phyloP scores from a whole-genome alignment of 371 early-diverging fungal genomes.

The Lichtheimia ramosa region DNA sequence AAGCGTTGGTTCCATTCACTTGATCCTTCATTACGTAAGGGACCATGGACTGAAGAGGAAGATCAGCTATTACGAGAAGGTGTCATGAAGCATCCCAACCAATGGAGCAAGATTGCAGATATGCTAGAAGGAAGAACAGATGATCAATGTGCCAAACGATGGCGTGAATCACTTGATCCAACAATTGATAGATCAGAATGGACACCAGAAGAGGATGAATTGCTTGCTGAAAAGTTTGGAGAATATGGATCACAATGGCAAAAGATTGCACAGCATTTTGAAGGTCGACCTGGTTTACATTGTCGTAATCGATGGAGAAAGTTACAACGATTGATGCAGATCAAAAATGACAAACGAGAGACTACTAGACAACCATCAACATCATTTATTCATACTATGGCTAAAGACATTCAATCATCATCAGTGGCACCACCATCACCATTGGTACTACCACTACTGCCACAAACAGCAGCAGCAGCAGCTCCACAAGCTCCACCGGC shows the following conservation, averaged over 20 bases:
- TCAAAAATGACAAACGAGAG: slow-evolving; percentile 44
- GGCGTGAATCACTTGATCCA: slow-evolving; percentile 81
- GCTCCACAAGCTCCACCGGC: too few relatives aligned
- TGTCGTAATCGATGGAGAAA: slow-evolving; percentile 86
- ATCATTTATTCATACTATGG: too few relatives aligned
- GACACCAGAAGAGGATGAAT: slow-evolving; percentile 73
- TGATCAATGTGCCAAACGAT: slow-evolving; percentile 82
- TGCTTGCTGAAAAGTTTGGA: slow-evolving; percentile 63
- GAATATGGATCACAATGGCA: slow-evolving; percentile 84
- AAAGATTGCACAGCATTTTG: slow-evolving; percentile 76
- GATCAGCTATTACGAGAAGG: slow-evolving; percentile 70
- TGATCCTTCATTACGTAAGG: slow-evolving; percentile 75
- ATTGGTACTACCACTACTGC: too few relatives aligned
- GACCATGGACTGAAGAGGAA: slow-evolving; percentile 81
- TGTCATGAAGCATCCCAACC: slow-evolving; percentile 64
- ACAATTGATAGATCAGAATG: slow-evolving; percentile 75
- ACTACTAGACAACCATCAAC: slow-evolving; percentile 13
- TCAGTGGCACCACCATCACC: background rate
- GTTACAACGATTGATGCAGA: slow-evolving; percentile 63
- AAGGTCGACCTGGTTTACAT: slow-evolving; percentile 78
- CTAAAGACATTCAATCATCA: too few relatives aligned
- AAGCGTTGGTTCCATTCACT: slow-evolving; percentile 84
- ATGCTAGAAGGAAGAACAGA: slow-evolving; percentile 79
- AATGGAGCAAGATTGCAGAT: slow-evolving; percentile 83
- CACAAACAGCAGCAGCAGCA: too few relatives aligned